Base-by-base conservation (phyloP, 2,329 filamentous ascomycete genomes). In the Colletotrichum sp. region DNA sequence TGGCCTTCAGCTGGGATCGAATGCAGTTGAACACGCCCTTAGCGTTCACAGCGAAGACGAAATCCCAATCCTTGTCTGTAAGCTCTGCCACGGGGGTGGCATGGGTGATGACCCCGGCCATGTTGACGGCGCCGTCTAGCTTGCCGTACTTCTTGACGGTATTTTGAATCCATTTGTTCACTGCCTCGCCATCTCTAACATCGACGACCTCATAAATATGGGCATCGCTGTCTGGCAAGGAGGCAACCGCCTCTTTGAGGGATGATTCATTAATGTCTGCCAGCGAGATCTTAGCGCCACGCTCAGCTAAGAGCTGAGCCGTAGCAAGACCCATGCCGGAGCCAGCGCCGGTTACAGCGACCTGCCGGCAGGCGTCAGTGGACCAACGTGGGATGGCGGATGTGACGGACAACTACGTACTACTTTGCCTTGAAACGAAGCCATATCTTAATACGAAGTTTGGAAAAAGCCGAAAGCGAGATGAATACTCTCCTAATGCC, bases 1-100 rank as follows among this genome's bases (percentile, higher is more conserved):
- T 87, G 5, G 82, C 81, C 22, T 80, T 82, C 12, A 91, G 71
- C 78, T 91, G 79, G 27, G 87, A 86, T 15, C 88, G 82, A 72
- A 91, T 72, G 76, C 88, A 90, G 69, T 89, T 86, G 82, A 90
- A 89, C 36, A 88, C 81, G 11, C 90, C 89, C 12, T 80, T 84
- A 7, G 86, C 75, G 78, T 90, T 90, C 15, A 90, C 86, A 2
- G 81, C 78, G 65, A 89, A 79, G 27, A 86, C 80, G 57, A 80
- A 80, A 63, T 86, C 83, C 86, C 86, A 90, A 39, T 85, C 82
- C 2, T 85, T 82, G 36, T 87, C 83, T 0, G 81, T 81, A n/a
- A 85, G 74, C 16, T 83, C 79, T 8, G 78, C 75, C 36, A 81
- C 72, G 19, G 68, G 65, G 15, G 60, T 78, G 13, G 83, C 83